These are phyloP conservation scores for Backusella liffmaniae DNA, from an alignment of 192 early-diverging fungal genomes.

Conservation along the genomic window DNA sequence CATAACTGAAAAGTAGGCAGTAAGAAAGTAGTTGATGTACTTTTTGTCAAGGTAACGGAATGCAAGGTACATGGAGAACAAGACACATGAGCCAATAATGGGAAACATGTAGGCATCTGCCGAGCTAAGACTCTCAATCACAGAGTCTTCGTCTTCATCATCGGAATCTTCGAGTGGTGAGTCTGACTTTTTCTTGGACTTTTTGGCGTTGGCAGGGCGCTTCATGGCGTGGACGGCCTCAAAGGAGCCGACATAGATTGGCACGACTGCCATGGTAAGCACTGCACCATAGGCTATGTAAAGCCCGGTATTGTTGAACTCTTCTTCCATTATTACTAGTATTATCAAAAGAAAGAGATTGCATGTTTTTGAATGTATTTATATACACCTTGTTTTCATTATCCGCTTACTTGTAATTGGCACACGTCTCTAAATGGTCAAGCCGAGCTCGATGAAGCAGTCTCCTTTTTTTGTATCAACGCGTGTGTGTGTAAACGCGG, in stretches of 20 bases:
- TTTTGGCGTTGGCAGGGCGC: conserved; percentile 27
- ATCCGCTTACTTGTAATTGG: background rate
- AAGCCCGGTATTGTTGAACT: conserved; percentile 38
- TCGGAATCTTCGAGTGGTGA: conserved; percentile 52
- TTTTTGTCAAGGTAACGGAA: conserved; percentile 59
- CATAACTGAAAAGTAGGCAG: conserved; percentile 80
- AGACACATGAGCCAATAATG: conserved; percentile 78
- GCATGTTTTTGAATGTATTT: background rate
- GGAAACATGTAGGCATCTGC: conserved; percentile 95
- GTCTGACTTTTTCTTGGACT: conserved; percentile 40
- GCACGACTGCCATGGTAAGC: conserved; percentile 81
- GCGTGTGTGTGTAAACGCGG: background rate
- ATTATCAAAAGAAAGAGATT: background rate
- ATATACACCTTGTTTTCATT: background rate
- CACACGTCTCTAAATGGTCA: background rate
- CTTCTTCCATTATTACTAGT: background rate
- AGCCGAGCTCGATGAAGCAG: too few relatives aligned
- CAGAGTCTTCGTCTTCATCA: conserved; percentile 59
- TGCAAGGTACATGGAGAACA: conserved; percentile 83
- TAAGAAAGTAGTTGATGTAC: conserved; percentile 14
- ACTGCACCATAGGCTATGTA: conserved; percentile 83
- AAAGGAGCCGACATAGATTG: conserved; percentile 86
- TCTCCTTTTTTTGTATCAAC: background rate
- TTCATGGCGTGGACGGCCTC: conserved; percentile 49
- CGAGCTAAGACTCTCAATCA: conserved; percentile 72